Base-by-base conservation (phyloP, 1,139 yeast genomes). In the Scheffersomyces parashehatae region DNA sequence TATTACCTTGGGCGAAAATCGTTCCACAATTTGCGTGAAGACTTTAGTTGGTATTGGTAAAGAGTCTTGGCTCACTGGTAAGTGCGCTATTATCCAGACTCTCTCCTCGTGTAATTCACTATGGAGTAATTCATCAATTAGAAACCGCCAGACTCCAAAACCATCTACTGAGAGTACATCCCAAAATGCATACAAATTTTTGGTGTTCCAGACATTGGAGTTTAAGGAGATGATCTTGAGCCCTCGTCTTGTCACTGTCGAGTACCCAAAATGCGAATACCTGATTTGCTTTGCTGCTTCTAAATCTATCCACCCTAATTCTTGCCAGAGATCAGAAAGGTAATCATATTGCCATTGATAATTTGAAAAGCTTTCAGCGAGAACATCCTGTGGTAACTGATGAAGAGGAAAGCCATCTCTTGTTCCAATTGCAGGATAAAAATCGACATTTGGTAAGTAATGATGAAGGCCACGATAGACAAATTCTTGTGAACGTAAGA, bases 301-400 rank as follows among this genome's bases (percentile, higher is more conserved):
- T 33, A 53, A 46, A 53, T 61, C 66, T 28, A 75, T 48, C 82
- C 82, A 77, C 8, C 65, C 73, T 43, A 64, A 61, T 26, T 59
- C 53, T 20, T 51, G 49, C 70, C 69, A 65, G 14, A 58, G 45
- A 38, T 63, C 65, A 7, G 66, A 59, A 44, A 64, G 45, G 29
- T 57, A 55, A 36, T 64, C 67, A 47, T 58, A 60, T 45, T 64
- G 64, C 65, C 67, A 62, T 47, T 63, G 65, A 45, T 54, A 34
- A 34, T 44, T 47, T 20, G 49, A 31, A 14, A 24, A 4, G 26
- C 26, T 20, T 31, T 31, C 35, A 10, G 35, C 52, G 8, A 52
- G 40, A 29, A 45, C 43, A 28, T 48, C 46, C 13, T 49, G 55
- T 4, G 64, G 57, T 41, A 65, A 54, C 48, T 65, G 70, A 37